These are phyloP conservation scores for Colletotrichum echinochloae DNA, from an alignment of 2,329 filamentous ascomycete species.

Conservation along the genomic window DNA sequence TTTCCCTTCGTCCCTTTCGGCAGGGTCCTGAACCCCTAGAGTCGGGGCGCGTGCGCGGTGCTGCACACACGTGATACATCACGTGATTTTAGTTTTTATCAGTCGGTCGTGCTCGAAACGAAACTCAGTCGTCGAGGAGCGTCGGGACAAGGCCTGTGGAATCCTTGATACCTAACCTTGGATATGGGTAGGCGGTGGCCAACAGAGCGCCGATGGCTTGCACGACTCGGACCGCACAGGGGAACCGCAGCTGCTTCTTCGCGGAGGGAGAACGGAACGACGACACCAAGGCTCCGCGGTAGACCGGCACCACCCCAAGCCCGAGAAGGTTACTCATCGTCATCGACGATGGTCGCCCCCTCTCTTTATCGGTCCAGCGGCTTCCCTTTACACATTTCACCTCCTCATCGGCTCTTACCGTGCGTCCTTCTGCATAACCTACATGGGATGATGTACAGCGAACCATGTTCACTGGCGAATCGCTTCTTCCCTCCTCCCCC, in stretches of 20 bases:
- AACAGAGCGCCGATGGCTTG: background rate
- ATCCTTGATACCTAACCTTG: slow-evolving; percentile 2
- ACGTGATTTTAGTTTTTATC: background rate
- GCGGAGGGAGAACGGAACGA: background rate
- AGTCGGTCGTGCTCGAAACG: slow-evolving; percentile 29
- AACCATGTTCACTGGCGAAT: slow-evolving; percentile 12
- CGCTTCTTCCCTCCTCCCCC: background rate
- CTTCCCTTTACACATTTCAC: background rate
- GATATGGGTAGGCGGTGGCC: background rate
- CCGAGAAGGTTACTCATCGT: background rate
- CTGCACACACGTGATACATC: background rate
- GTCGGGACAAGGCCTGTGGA: background rate
- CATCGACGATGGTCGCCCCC: background rate
- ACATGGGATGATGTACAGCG: slow-evolving; percentile 1
- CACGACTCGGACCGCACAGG: slow-evolving; percentile 26
- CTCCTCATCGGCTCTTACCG: slow-evolving; percentile 1
- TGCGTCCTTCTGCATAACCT: background rate
- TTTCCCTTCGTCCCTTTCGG: slow-evolving; percentile 28
- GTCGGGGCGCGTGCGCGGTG: background rate
- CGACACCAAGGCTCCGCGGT: background rate
- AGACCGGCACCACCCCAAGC: background rate
- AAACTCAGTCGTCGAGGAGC: slow-evolving; percentile 8
- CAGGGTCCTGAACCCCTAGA: slow-evolving; percentile 18
- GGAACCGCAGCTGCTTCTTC: slow-evolving; percentile 6
- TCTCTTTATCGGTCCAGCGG: background rate